Conservation (phyloP, 768 basidiomycete genomes). For the Calocybe gangraenosa region DNA sequence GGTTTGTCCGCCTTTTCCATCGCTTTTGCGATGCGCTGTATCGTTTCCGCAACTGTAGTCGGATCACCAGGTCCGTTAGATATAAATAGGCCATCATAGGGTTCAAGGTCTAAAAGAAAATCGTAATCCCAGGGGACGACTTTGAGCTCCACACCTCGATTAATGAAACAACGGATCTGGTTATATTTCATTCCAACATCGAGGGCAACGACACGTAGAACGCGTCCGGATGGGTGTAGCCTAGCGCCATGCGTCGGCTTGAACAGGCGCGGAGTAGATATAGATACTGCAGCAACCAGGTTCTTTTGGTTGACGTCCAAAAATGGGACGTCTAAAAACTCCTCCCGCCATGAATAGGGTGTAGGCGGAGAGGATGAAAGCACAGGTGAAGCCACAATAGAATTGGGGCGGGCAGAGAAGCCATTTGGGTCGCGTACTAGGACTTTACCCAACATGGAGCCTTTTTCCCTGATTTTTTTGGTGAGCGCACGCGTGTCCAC, state of each 20-base stretch:
- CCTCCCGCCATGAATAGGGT: conserved; percentile 69
- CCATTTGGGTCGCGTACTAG: conserved; percentile 57
- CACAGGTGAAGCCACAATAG: conserved; percentile 27
- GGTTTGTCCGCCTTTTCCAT: conserved; percentile 76
- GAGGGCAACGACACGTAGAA: conserved; percentile 81
- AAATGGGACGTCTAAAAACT: conserved; percentile 81
- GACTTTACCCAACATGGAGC: conserved; percentile 85
- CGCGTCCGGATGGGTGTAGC: conserved; percentile 74
- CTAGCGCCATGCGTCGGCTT: conserved; percentile 50
- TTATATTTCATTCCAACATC: conserved; percentile 99
- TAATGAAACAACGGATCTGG: conserved; percentile 93
- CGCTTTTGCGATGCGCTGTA: conserved; percentile 59
- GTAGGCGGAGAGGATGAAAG: conserved; percentile 51
- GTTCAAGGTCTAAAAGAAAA: conserved; percentile 71
- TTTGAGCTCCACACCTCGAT: conserved; percentile 92
- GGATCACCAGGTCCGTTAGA: conserved; percentile 99
- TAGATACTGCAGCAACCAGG: conserved; percentile 88
- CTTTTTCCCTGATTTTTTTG: conserved; percentile 93
- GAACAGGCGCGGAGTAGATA: conserved; percentile 62
- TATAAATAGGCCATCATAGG: conserved; percentile 92
- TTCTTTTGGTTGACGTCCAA: conserved; percentile 85
- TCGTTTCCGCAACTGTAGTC: conserved; percentile 71
- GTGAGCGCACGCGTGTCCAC: conserved; percentile 96
- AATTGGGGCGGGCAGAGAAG: conserved; percentile 33
- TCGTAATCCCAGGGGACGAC: conserved; percentile 98